These are phyloP conservation scores for Logfia minima DNA, from an alignment of 129 eudicot species.

Conservation along the genomic window DNA sequence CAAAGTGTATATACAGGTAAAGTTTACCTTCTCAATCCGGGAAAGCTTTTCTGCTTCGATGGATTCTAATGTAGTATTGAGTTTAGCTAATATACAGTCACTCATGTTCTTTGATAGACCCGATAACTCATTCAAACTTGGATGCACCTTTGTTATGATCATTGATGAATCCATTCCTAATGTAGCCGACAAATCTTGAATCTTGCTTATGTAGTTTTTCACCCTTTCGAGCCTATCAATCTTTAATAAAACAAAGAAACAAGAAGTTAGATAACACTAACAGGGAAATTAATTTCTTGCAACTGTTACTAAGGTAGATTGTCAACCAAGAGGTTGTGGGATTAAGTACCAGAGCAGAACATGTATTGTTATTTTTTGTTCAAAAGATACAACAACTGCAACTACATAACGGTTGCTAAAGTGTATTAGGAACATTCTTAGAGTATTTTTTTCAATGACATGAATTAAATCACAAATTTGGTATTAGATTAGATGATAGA, in stretches of 20 bases:
- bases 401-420: no score
- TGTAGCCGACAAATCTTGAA: constrained; percentile 57
- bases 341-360: no score
- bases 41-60: constrained; percentile 73
- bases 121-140: constrained; percentile 82
- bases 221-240: constrained; percentile 77
- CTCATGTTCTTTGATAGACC: constrained; percentile 88
- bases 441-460: no score
- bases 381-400: no score
- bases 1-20: neutral
- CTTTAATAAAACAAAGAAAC: constrained; percentile 31
- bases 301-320: neutral
- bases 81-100: constrained; percentile 63
- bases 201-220: constrained; percentile 54
- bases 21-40: constrained; percentile 71
- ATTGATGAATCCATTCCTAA: constrained; percentile 86
- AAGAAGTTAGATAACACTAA: neutral
- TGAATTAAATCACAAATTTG: no score
- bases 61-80: constrained; percentile 61
- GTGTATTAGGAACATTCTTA: no score
- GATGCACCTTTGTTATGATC: constrained; percentile 87
- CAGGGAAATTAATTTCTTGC: neutral
- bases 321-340: no score
- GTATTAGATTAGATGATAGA: no score
- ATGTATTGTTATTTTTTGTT: no score